These are phyloP conservation scores for Oxytropis ochrocephala DNA, from an alignment of 306 rosid species.

Conservation along the genomic window DNA sequence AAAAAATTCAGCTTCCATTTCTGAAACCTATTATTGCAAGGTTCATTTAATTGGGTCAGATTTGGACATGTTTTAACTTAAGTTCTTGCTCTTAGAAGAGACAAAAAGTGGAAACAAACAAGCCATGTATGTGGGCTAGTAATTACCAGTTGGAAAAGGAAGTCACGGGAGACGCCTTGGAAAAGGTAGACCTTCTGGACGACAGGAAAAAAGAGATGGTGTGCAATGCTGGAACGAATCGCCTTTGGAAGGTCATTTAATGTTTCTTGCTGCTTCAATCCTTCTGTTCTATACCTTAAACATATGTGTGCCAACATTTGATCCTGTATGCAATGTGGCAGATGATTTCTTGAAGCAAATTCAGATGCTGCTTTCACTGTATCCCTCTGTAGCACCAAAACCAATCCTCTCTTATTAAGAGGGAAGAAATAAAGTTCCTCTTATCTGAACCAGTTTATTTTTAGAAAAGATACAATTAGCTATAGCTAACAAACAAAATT, in stretches of 20 bases:
- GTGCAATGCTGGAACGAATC: conserved; percentile 71
- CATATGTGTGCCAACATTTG: conserved; percentile 82
- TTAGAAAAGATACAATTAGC: conserved; percentile 16
- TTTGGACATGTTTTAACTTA: not conserved
- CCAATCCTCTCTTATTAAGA: conserved; percentile 13
- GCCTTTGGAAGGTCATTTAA: conserved; percentile 73
- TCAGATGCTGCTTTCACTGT: conserved; percentile 70
- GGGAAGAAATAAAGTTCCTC: conserved; percentile 17
- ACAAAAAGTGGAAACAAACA: not conserved
- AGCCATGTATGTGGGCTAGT: not conserved
- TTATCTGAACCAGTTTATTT: conserved; percentile 11
- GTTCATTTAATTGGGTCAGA: not conserved
- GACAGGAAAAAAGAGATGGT: conserved; percentile 52
- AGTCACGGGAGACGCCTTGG: conserved; percentile 65
- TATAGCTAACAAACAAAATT: not conserved
- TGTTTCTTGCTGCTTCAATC: conserved; percentile 76
- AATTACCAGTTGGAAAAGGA: conserved; percentile 71
- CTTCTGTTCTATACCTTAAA: conserved; percentile 73
- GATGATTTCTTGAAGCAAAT: conserved; percentile 63
- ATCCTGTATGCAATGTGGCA: conserved; percentile 56
- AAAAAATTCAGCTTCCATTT: conserved; percentile 72
- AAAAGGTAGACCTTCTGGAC: conserved; percentile 52
- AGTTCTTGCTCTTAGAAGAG: not conserved
- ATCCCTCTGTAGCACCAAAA: conserved; percentile 52
- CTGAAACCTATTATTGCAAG: conserved; percentile 50